Evolutionary conservation across 2,329 filamentous ascomycete species (phyloP), one percentile per base, ranked within the genome.

Genomic region (Colletotrichum cuscutae): DNA sequence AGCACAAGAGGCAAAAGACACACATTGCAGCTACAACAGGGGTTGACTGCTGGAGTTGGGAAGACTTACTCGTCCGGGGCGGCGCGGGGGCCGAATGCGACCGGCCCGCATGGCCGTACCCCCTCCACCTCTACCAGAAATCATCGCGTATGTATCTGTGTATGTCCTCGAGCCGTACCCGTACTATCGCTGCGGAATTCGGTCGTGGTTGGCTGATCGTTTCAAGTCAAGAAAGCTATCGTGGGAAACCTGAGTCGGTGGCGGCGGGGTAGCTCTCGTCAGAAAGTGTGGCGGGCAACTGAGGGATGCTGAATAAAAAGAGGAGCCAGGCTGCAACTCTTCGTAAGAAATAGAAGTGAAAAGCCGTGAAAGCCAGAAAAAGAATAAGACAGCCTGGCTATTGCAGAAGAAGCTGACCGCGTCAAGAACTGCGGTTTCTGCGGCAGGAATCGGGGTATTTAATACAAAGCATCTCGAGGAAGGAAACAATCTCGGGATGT

Each of bases 61-160:
- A 59, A 42, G 58, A 72, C 83, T 81, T 81, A 85, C 83, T 76
- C 83, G 81, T 66, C 81, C 78, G 71, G 84, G 81, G 65, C 84
- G 83, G 78, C 83, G 83, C 79, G 83, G 83, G 65, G 83, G 82
- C 68, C 83, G 82, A 76, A 85, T 85, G 77, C 83, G 81, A 70
- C 82, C 81, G 65, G 77, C 77, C 62, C 82, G 79, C 68, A 80
- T 78, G 69, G 82, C 82, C 66, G 81, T 53, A 9, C 72, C 72
- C 58, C 74, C 80, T 79, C 84, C 83, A 68, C 86, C 86, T 77
- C 86, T 83, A 73, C 86, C 86, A 7, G 86, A 86, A 76, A 88
- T 87, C 86, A 88, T 88, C 30, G 74, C 76, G 59, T 30, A 15
- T n/a, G 9, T 46, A 28, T 32, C 24, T 15, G 26, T 54, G 32